phyloP scores from a whole-genome alignment of 495 filamentous ascomycete genomes.

The Choiromyces venosus region DNA sequence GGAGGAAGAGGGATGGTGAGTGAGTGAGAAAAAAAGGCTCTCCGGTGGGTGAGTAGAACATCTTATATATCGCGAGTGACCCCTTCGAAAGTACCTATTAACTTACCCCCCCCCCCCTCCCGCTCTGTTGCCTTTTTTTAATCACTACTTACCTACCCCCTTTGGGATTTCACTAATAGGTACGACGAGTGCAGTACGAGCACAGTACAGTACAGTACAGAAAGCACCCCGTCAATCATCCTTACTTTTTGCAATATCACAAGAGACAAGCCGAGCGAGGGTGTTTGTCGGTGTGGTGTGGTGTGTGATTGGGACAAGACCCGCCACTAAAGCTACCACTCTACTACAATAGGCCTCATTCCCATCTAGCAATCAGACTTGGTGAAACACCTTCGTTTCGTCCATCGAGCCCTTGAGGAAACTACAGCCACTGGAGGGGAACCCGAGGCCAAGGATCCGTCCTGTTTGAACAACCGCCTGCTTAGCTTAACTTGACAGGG shows the following conservation, averaged over 20 bases:
- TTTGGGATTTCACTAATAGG: neutral
- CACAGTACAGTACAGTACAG: too few relatives aligned
- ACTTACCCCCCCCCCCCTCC: neutral
- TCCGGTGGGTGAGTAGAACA: neutral
- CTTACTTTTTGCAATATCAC: neutral
- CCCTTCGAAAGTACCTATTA: neutral
- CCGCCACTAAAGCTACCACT: neutral
- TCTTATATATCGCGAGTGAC: neutral
- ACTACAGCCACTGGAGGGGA: neutral
- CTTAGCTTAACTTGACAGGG: too few relatives aligned
- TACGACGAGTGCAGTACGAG: neutral
- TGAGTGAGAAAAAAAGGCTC: neutral
- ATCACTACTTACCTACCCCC: neutral
- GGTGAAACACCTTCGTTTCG: constrained; percentile 3
- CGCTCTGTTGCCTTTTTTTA: neutral
- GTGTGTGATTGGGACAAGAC: neutral
- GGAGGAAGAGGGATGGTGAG: neutral
- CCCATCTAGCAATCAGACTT: neutral
- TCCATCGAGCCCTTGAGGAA: neutral
- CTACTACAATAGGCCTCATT: neutral
- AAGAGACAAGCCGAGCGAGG: neutral
- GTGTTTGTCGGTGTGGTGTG: neutral
- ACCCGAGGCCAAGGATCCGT: neutral
- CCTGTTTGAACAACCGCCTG: constrained; percentile 1
- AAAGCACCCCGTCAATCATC: neutral